Evolutionary conservation across 495 filamentous ascomycete genomes (phyloP).

Genomic region (Hypoxylon rickii): DNA sequence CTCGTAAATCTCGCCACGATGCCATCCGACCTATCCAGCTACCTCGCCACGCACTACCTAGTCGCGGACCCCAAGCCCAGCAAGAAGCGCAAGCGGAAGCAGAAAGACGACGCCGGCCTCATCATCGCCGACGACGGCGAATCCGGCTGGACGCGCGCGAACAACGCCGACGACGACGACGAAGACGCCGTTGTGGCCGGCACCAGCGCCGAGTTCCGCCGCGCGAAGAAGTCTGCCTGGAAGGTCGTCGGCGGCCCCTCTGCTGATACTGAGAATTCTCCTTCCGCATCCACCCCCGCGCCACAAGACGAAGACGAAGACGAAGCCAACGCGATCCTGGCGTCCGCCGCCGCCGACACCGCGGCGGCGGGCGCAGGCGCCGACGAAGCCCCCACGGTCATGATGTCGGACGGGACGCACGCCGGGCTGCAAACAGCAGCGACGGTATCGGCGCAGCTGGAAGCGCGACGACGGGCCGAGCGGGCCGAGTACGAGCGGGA

Average conservation of each 20-base stretch:
- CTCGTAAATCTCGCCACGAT: slow-evolving; percentile 35
- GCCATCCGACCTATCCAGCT: slow-evolving; percentile 74
- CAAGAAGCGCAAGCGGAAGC: slow-evolving; percentile 86
- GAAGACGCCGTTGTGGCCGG: slow-evolving; percentile 52
- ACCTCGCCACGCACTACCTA: slow-evolving; percentile 94
- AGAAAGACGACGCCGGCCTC: slow-evolving; percentile 65
- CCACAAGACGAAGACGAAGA: slow-evolving; percentile 55
- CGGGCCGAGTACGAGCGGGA: slow-evolving; percentile 47
- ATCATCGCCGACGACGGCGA: slow-evolving; percentile 87
- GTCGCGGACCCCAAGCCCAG: slow-evolving; percentile 72
- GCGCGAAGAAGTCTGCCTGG: slow-evolving; percentile 78
- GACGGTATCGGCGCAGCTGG: slow-evolving; percentile 76
- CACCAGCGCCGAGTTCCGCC: slow-evolving; percentile 71
- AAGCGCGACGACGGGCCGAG: slow-evolving; percentile 52
- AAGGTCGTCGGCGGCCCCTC: slow-evolving; percentile 74
- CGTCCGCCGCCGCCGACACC: slow-evolving; percentile 69
- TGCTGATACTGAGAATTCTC: too few species aligned
- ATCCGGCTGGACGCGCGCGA: slow-evolving; percentile 62
- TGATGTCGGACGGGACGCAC: slow-evolving; percentile 83
- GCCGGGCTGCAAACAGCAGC: slow-evolving; percentile 85
- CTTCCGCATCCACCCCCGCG: slow-evolving; percentile 40
- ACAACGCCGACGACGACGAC: slow-evolving; percentile 53
- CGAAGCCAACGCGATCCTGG: slow-evolving; percentile 82
- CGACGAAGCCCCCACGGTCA: slow-evolving; percentile 49
- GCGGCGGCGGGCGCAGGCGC: slow-evolving; percentile 58